These are phyloP conservation scores for Trichoderma simmonsii DNA, from an alignment of 2,329 filamentous ascomycete genomes.

Conservation along the genomic window DNA sequence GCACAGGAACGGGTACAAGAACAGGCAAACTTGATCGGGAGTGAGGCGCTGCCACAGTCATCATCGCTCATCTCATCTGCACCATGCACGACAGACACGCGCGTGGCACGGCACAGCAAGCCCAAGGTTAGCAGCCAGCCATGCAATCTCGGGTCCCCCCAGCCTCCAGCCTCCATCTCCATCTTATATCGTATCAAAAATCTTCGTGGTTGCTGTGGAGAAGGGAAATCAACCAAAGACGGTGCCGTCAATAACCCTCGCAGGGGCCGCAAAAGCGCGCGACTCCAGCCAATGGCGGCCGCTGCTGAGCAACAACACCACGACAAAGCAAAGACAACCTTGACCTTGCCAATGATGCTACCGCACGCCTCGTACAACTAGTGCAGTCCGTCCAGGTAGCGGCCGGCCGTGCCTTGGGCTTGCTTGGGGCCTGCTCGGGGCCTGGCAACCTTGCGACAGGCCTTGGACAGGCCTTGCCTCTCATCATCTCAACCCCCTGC, in stretches of 20 bases:
- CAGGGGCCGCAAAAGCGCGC: not conserved
- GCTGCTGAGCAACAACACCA: not conserved
- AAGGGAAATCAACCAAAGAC: constrained; percentile 4
- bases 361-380: not conserved
- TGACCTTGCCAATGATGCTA: not conserved
- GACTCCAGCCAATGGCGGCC: constrained; percentile 6
- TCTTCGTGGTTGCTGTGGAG: constrained; percentile 18
- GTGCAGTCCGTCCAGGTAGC: not conserved
- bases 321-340: not conserved
- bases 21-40: not conserved
- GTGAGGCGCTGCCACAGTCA: constrained; percentile 4
- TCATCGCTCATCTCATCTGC: constrained; percentile 13
- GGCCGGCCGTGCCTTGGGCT: not conserved
- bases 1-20: not conserved
- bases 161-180: not conserved
- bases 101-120: constrained; percentile 5
- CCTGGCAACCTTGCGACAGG: not conserved
- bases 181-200: not conserved
- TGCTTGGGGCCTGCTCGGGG: too few relatives aligned
- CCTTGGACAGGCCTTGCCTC: constrained; percentile 2
- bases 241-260: not conserved
- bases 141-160: constrained; percentile 3
- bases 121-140: not conserved
- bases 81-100: constrained; percentile 17
- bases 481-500: constrained; percentile 17